These are phyloP conservation scores for Boletus sp. DNA, from an alignment of 768 basidiomycete species.

Conservation along the genomic window DNA sequence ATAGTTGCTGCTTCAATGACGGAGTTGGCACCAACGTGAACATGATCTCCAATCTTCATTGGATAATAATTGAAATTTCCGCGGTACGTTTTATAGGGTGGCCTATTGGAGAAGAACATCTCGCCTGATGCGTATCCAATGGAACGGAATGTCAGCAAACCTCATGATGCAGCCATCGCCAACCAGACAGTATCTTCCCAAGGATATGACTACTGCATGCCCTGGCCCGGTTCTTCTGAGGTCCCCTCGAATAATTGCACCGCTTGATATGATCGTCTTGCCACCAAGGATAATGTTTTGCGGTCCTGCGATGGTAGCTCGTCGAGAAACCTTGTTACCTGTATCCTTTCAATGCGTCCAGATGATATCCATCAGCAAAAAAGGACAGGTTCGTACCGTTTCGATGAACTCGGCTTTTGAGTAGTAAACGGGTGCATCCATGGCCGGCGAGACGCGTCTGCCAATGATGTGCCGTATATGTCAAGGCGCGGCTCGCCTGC, in stretches of 20 bases:
- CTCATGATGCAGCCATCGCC: slow-evolving; percentile 89
- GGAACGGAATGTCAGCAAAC: slow-evolving; percentile 37
- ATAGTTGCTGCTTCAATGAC: slow-evolving; percentile 95
- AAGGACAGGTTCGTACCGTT: slow-evolving; percentile 51
- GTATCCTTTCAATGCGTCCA: slow-evolving; percentile 60
- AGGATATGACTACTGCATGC: slow-evolving; percentile 88
- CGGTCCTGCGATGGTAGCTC: slow-evolving; percentile 87
- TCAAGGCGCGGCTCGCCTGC: too few species aligned
- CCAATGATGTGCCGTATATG: slow-evolving; percentile 1
- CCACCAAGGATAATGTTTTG: slow-evolving; percentile 97
- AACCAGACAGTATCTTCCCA: slow-evolving; percentile 90
- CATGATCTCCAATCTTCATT: slow-evolving; percentile 94
- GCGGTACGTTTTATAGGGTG: slow-evolving; percentile 86
- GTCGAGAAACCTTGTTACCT: slow-evolving; percentile 92
- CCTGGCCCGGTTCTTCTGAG: slow-evolving; percentile 84
- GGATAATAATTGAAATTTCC: slow-evolving; percentile 96
- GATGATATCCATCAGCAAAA: neutral
- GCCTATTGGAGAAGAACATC: slow-evolving; percentile 38
- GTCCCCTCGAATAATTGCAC: slow-evolving; percentile 92
- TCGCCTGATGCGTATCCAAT: neutral
- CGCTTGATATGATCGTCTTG: slow-evolving; percentile 90
- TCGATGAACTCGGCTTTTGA: slow-evolving; percentile 84
- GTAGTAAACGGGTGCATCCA: slow-evolving; percentile 78
- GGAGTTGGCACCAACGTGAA: slow-evolving; percentile 85
- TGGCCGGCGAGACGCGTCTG: slow-evolving; percentile 28